Base-by-base conservation (phyloP, 23 red algal genomes). In the Gracilariopsis chorda region DNA sequence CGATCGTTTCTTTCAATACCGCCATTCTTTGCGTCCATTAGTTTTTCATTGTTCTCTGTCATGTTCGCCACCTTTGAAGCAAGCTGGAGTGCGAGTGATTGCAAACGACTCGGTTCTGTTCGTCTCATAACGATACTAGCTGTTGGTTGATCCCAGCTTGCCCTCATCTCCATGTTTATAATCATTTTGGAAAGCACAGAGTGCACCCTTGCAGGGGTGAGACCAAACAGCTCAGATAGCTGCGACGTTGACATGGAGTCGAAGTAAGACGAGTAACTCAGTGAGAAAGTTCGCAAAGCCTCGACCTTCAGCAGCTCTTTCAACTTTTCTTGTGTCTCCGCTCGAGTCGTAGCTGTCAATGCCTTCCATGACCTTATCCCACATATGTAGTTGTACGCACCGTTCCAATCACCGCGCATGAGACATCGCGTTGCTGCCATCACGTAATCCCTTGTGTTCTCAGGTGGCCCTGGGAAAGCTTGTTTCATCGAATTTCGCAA, bases 381-480 rank as follows among this genome's bases (percentile, higher is more conserved):
- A 45, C 82, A 30, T 34, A 99, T 78, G 43, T 92, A 55, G 52
- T 85, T 70, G 67, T 89, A 99, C 3, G 77, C 83, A 47, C 75
- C 68, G 23, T 56, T 84, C 93, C 93, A 95, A 68, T 95, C 82
- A 28, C 97, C 90, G 23, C 80, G 74, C 80, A 99, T 93, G 14
- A 99, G 52, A 48, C 86, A 82, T 16, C 93, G 64, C 27, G 92
- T 93, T 25, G 93, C 97, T 14, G 88, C 85, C 90, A 99, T 95
- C 13, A 99, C 86, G 71, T 94, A 90, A 74, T 99, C 97, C 24
- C 97, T 82, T 33, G 90, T 96, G 46, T 99, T 99, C 78, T 99
- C 97, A 10, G 97, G 93, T 27, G 97, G 97, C 48, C 93, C 94
- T 13, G 93, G 88, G 80, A 94, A 93, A 40, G 81, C 87, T 76